Conservation (phyloP, 345 rosid species). For the Capsella bursapastoris region DNA sequence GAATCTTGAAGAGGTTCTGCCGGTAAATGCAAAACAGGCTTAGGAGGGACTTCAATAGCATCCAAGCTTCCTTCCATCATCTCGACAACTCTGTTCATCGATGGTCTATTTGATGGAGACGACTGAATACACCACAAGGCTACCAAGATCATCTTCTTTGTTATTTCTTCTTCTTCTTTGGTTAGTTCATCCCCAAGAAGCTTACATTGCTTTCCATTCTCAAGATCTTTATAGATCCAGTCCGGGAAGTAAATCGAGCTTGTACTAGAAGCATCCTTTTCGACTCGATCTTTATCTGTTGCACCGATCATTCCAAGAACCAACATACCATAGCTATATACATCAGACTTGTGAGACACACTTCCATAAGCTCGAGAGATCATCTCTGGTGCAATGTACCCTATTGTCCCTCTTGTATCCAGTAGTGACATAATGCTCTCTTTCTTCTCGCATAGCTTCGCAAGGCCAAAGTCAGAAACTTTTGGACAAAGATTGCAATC, state of each 20-base stretch:
- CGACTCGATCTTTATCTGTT: background rate
- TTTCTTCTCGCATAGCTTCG: background rate
- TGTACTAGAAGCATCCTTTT: background rate
- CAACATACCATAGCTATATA: background rate
- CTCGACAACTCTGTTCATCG: conserved; percentile 15
- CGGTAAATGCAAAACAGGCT: background rate
- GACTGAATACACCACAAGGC: conserved; percentile 1
- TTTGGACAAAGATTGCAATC: background rate
- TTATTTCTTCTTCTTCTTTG: background rate
- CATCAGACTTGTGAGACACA: background rate
- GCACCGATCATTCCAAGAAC: conserved; percentile 4
- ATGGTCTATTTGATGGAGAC: background rate
- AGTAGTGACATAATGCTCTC: background rate
- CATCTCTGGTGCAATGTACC: background rate
- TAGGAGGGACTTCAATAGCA: conserved; percentile 15
- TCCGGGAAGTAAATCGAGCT: background rate
- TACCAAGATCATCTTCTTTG: conserved; percentile 7
- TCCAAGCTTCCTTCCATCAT: conserved; percentile 2
- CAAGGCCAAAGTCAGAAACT: background rate
- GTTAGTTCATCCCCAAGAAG: background rate
- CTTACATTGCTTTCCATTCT: background rate
- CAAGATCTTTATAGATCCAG: background rate
- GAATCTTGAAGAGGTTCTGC: background rate
- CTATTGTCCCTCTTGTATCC: background rate
- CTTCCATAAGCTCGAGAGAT: background rate